Percentiles rank a stretch among this genome's conserved stretches.
Evolutionary conservation across 2,329 filamentous ascomycete species (phyloP).

Genomic region (Xylaria sp.): DNA sequence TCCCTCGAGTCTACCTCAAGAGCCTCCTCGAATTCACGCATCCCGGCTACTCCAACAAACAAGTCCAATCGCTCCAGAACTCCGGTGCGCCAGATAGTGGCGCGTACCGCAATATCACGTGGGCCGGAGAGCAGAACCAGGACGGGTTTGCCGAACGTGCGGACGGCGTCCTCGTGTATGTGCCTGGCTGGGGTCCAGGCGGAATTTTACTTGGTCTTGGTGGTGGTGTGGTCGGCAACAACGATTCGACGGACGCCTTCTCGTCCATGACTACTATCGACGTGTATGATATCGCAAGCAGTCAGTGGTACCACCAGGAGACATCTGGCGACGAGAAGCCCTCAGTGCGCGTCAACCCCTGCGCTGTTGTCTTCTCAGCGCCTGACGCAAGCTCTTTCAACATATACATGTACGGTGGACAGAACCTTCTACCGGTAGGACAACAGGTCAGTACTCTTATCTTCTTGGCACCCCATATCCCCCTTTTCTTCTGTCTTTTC

Average conservation of each 20-base stretch:
- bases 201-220: conserved; percentile 79
- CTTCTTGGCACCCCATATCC: not conserved
- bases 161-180: conserved; percentile 77
- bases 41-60: conserved; percentile 73
- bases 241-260: conserved; percentile 67
- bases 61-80: conserved; percentile 65
- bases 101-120: conserved; percentile 78
- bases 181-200: conserved; percentile 77
- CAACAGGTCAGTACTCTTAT: conserved; percentile 49
- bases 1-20: conserved; percentile 75
- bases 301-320: conserved; percentile 78
- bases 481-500: not conserved
- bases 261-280: conserved; percentile 68
- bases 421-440: conserved; percentile 73
- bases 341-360: conserved; percentile 76
- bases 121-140: conserved; percentile 73
- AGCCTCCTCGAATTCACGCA: conserved; percentile 81
- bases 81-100: conserved; percentile 70
- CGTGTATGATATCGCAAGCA: conserved; percentile 79
- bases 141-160: conserved; percentile 78
- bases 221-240: conserved; percentile 66
- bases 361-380: conserved; percentile 74
- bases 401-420: conserved; percentile 81
- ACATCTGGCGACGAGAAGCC: conserved; percentile 70
- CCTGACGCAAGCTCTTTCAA: conserved; percentile 80